These are phyloP conservation scores for Trichosporon sp. DNA, from an alignment of 1,284 basidiomycete species.

Conservation along the genomic window DNA sequence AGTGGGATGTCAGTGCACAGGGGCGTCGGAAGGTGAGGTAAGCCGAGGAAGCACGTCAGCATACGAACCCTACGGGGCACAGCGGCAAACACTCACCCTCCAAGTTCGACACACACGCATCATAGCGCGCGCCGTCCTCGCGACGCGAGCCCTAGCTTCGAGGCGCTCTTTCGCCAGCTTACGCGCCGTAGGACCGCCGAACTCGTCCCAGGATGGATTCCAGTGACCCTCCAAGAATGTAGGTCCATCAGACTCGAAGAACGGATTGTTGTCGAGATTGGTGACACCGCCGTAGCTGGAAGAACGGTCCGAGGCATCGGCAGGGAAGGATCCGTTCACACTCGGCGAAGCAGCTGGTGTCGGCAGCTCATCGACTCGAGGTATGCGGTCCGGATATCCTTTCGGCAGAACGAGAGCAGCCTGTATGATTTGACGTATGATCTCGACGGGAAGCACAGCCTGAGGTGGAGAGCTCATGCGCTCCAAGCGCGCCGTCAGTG, in stretches of 20 bases:
- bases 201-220: slow-evolving; percentile 24
- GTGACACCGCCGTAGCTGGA: background rate
- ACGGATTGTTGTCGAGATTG: background rate
- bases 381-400: slow-evolving; percentile 4
- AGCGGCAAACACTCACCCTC: slow-evolving; percentile 55
- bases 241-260: background rate
- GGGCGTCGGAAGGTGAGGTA: background rate
- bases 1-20: background rate
- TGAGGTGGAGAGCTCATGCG: background rate
- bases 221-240: background rate
- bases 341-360: background rate
- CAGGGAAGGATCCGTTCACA: background rate
- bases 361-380: background rate
- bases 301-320: background rate
- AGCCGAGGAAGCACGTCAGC: background rate
- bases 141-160: background rate
- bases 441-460: slow-evolving; percentile 18
- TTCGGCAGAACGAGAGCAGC: slow-evolving; percentile 24
- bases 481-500: background rate
- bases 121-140: slow-evolving; percentile 38
- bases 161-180: slow-evolving; percentile 3
- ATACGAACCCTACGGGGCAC: background rate
- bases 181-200: slow-evolving; percentile 22
- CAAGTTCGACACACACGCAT: slow-evolving; percentile 65
- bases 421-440: slow-evolving; percentile 32